Evolutionary conservation across 768 basidiomycete genomes (phyloP), one percentile per base, ranked within the genome.

Genomic region (Scleroderma citrinum): DNA sequence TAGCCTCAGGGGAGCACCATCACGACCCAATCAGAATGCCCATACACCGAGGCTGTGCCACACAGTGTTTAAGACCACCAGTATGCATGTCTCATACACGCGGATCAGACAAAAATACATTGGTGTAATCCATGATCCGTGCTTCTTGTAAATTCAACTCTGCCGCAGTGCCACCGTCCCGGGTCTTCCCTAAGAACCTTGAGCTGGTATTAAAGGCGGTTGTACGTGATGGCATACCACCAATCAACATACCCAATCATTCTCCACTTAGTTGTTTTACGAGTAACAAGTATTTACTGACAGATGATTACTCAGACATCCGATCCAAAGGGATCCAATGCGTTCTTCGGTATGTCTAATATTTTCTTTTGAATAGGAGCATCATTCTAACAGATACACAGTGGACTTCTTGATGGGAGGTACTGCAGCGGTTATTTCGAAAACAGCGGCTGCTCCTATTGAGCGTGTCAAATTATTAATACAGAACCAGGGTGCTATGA

Each of bases 391-490:
- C 31, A 32, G 19, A 3, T 13, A 19, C 2, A 2, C 43, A 71
- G 70, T 65, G 31, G 62, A 69, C 48, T 69, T 69, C 50, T 55
- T 69, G 59, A 68, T 68, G 65, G 69, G 68, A 12, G 68, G 69
- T 23, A 62, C 63, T 4, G 64, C 59, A 26, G 66, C 60, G 12
- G 54, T 59, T 46, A 71, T 72, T 47, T 69, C 68, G 26, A 72
- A 71, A 47, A 71, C 71, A 8, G 59, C 52, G 6, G 71, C 70
- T 5, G 70, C 71, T 31, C 70, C 70, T 32, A 71, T 71, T 41
- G 70, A 71, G 51, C 70, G 70, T 16, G 65, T 71, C 13, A 72
- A 72, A 46, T 51, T 71, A 30, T 52, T 70, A 46, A 66, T 70
- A 42, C 71, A 71, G 59, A 72, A 71, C 21, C 71, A 71, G 47